Evolutionary conservation across 2,329 filamentous ascomycete species (phyloP).

Genomic region (Diaporthe capsici): DNA sequence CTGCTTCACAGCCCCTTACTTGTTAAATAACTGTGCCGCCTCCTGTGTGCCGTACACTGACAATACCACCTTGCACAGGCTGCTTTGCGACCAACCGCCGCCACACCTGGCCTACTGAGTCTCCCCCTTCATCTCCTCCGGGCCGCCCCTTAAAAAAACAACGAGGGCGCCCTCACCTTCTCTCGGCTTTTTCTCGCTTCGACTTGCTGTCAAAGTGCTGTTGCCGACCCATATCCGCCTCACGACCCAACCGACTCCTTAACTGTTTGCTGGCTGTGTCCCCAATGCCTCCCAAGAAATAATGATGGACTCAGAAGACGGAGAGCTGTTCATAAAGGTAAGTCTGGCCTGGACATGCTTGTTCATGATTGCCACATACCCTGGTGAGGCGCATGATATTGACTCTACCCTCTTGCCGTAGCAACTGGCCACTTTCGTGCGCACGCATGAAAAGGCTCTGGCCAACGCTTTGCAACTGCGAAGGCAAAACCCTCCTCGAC

Average conservation of each 20-base stretch:
- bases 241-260: constrained; percentile 41
- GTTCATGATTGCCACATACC: neutral
- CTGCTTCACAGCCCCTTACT: constrained; percentile 39
- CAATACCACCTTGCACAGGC: constrained; percentile 48
- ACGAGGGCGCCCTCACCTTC: constrained; percentile 34
- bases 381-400: constrained; percentile 44
- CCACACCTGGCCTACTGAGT: constrained; percentile 41
- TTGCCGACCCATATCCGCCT: constrained; percentile 43
- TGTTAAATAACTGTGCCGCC: constrained; percentile 34
- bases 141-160: constrained; percentile 29
- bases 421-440: constrained; percentile 97
- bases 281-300: constrained; percentile 65
- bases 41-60: constrained; percentile 45
- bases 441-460: constrained; percentile 96
- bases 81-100: constrained; percentile 47
- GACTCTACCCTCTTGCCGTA: constrained; percentile 57
- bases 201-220: neutral
- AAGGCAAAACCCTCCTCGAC: constrained; percentile 77
- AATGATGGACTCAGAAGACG: constrained; percentile 90
- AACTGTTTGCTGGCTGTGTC: constrained; percentile 31
- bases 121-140: constrained; percentile 36
- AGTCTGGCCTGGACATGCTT: constrained; percentile 42
- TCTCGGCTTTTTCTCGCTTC: constrained; percentile 37
- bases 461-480: constrained; percentile 94
- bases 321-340: constrained; percentile 90